phyloP scores from a whole-genome alignment of 257 asterid genomes.

The Petunia secreta region DNA sequence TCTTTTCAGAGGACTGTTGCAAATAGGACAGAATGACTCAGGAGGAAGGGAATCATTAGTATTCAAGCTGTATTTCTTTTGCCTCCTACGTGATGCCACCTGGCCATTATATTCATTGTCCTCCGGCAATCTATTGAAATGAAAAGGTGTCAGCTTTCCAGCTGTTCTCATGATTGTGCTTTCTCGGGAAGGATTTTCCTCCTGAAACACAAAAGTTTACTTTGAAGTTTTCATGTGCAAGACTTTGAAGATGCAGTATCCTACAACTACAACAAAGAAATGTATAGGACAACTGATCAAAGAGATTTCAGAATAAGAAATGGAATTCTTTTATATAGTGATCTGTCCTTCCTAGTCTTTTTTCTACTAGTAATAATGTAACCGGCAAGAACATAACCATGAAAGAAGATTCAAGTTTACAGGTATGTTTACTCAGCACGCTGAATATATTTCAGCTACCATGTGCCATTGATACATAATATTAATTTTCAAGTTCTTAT shows the following conservation, averaged over 20 bases:
- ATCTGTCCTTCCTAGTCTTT: neutral
- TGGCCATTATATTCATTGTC: conserved; percentile 44
- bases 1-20: conserved; percentile 78
- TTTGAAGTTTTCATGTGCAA: conserved; percentile 6
- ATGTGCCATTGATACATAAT: neutral
- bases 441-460: neutral
- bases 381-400: neutral
- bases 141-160: conserved; percentile 91
- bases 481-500: neutral
- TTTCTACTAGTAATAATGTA: neutral
- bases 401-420: neutral
- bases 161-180: conserved; percentile 93
- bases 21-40: conserved; percentile 69
- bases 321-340: neutral
- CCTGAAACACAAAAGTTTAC: conserved; percentile 46
- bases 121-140: conserved; percentile 73
- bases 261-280: neutral
- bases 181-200: conserved; percentile 91
- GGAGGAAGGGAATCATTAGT: conserved; percentile 64
- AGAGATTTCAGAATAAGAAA: neutral
- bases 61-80: conserved; percentile 80
- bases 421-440: neutral
- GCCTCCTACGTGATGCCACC: conserved; percentile 77
- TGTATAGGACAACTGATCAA: neutral
- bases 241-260: neutral